Conservation (phyloP, 345 rosid genomes). For the Brassica nigra region DNA sequence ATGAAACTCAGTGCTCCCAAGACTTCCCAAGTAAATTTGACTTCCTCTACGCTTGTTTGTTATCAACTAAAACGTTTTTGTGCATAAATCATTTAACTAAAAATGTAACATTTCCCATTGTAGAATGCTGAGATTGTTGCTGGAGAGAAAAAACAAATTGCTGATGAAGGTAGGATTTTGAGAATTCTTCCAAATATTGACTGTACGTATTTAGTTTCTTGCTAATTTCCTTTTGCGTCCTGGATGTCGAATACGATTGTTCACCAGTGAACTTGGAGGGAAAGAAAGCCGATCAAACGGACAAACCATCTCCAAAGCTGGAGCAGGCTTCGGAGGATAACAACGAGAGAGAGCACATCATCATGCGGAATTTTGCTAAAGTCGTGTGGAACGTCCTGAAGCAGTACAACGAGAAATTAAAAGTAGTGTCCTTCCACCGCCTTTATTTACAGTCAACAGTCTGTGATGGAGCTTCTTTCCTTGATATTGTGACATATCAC, state of each 20-base stretch:
- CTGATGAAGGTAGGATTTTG: slow-evolving; percentile 45
- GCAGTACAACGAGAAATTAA: slow-evolving; percentile 67
- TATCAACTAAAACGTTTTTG: not conserved
- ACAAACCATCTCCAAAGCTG: slow-evolving; percentile 18
- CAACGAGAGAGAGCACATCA: slow-evolving; percentile 52
- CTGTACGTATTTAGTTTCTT: slow-evolving; percentile 5
- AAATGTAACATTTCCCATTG: slow-evolving; percentile 11
- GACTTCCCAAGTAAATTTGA: slow-evolving; percentile 47
- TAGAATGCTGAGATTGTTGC: slow-evolving; percentile 48
- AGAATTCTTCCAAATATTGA: slow-evolving; percentile 1
- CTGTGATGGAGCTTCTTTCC: slow-evolving; percentile 3
- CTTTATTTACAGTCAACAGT: slow-evolving; percentile 2
- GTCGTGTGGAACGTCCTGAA: slow-evolving; percentile 78
- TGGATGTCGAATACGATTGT: slow-evolving; percentile 20
- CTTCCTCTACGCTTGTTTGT: slow-evolving; percentile 1
- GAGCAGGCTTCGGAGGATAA: slow-evolving; percentile 14
- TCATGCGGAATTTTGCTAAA: slow-evolving; percentile 70
- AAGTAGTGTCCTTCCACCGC: slow-evolving; percentile 45
- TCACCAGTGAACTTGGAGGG: slow-evolving; percentile 36
- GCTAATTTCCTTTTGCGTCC: not conserved
- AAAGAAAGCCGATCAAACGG: slow-evolving; percentile 28
- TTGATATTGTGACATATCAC: not conserved
- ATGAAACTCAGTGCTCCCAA: slow-evolving; percentile 51
- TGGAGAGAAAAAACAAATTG: slow-evolving; percentile 28
- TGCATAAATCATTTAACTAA: not conserved